These are phyloP conservation scores for Aaosphaeria arxii DNA, from an alignment of 2,329 filamentous ascomycete genomes.

Conservation along the genomic window DNA sequence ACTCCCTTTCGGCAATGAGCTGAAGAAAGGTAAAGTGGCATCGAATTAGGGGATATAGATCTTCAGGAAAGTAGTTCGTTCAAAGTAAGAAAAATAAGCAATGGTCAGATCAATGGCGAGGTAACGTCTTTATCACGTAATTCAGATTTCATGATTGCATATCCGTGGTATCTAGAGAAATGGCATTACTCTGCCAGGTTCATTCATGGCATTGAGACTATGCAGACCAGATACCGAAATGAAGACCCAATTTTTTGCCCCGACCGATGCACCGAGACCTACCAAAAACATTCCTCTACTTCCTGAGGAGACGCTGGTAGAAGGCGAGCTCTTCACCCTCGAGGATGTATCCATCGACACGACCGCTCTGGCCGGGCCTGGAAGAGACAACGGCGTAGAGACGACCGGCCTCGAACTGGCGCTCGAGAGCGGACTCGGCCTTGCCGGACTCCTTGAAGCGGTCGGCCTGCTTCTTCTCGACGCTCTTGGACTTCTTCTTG, in stretches of 20 bases:
- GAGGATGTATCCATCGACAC: constrained; percentile 94
- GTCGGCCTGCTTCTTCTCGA: constrained; percentile 94
- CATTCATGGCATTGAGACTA: constrained; percentile 36
- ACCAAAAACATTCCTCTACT: constrained; percentile 62
- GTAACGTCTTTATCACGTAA: not conserved
- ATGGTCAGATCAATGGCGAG: no score
- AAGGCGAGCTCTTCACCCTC: constrained; percentile 99
- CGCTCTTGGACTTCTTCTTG: constrained; percentile 97
- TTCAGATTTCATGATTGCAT: constrained; percentile 3
- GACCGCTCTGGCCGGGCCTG: constrained; percentile 94
- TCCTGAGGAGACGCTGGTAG: constrained; percentile 99
- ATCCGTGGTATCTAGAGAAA: constrained; percentile 39
- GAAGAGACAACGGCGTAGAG: constrained; percentile 90
- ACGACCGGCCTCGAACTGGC: constrained; percentile 99
- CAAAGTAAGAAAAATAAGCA: no score
- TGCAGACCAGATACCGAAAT: constrained; percentile 42
- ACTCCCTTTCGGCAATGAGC: no score
- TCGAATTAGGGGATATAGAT: no score
- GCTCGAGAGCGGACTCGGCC: constrained; percentile 89
- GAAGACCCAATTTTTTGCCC: constrained; percentile 40
- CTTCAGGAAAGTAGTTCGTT: no score
- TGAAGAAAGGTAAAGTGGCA: no score
- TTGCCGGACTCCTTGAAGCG: constrained; percentile 82
- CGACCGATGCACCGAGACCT: constrained; percentile 39
- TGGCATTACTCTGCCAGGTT: constrained; percentile 34